Evolutionary conservation across 129 eudicot genomes (phyloP), one percentile per base, ranked within the genome.

Genomic region (Flaveria brownii): DNA sequence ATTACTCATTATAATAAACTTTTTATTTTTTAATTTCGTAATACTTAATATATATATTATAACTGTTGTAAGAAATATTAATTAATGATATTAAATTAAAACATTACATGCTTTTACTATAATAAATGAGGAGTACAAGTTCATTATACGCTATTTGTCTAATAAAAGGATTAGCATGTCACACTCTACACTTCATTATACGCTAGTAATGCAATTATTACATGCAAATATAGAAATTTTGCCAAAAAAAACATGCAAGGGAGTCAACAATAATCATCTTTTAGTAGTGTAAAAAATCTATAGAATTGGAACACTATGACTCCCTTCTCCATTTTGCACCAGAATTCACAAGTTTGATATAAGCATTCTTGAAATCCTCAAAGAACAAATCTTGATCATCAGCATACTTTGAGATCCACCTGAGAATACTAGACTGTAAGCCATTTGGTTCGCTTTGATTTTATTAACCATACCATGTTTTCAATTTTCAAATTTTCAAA

Each of bases 331-430:
- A 93, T 75, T 79, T 88, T 30, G 93, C 97, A 57, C 98, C 98
- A 56, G 87, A 82, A 75, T 91, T 84, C 63, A 91, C 96, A 14
- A 93, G 92, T 82, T 88, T 93, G 70, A 83, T 84, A 74, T 90
- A 93, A 61, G 85, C 98, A 59, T 87, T 91, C 89, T 84, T 89
- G 71, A 93, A 93, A 85, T 93, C 96, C 47, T 87, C 84, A 30
- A 91, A 91, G 71, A 94, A 94, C 81, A 90, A 71, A 60, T 83
- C 80, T 72, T 91, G 84, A 76, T 94, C 83, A 18, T 86, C 83
- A 0, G 97, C 99, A 73, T 94, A 94, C 78, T 83, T 89, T 65
- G 90, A 62, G 75, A 94, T 89, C 97, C 96, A 94, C 81, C 99
- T 94, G 89, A 70, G 36, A 64, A 80, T 20, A 43, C 18, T 13